These are phyloP conservation scores for Phytophthora boehmeriae DNA, from an alignment of 352 stramenopile genomes.

Conservation along the genomic window DNA sequence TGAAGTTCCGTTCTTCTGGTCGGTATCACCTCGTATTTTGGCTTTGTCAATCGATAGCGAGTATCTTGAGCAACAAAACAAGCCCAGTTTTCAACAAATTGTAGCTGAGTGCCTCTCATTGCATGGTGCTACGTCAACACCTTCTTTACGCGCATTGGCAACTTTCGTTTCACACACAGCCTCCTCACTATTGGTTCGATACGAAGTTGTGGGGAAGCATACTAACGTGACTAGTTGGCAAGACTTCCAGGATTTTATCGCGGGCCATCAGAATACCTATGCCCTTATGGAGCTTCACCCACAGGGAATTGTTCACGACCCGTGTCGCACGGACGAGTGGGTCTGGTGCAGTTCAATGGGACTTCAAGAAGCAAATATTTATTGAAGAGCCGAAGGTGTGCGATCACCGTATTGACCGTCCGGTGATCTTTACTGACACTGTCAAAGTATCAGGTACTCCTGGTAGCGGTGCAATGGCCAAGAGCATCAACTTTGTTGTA, in stretches of 20 bases:
- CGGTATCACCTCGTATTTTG: slow-evolving; percentile 49
- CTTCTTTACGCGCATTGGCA: slow-evolving; percentile 39
- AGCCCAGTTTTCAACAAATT: slow-evolving; percentile 60
- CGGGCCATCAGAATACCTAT: slow-evolving; percentile 66
- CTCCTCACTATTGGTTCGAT: slow-evolving; percentile 63
- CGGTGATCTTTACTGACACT: slow-evolving; percentile 80
- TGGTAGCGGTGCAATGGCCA: slow-evolving; percentile 31
- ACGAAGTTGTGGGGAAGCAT: slow-evolving; percentile 64
- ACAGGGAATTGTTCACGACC: slow-evolving; percentile 69
- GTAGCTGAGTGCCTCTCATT: slow-evolving; percentile 48
- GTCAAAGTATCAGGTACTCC: slow-evolving; percentile 60
- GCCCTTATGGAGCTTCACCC: slow-evolving; percentile 66
- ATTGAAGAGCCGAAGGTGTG: slow-evolving; percentile 57
- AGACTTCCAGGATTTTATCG: slow-evolving; percentile 66
- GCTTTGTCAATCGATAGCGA: slow-evolving; percentile 68
- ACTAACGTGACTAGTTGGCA: slow-evolving; percentile 56
- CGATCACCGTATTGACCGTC: slow-evolving; percentile 64
- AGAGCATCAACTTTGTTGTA: slow-evolving; percentile 58
- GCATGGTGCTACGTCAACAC: slow-evolving; percentile 22
- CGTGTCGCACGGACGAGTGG: slow-evolving; percentile 47
- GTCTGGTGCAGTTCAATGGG: slow-evolving; percentile 65
- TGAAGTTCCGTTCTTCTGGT: slow-evolving; percentile 72
- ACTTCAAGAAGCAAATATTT: slow-evolving; percentile 52
- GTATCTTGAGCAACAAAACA: slow-evolving; percentile 49
- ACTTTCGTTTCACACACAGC: slow-evolving; percentile 58